Evolutionary conservation across 164 flowering plant species (phyloP).

Genomic region (Warburgia ugandensis): DNA sequence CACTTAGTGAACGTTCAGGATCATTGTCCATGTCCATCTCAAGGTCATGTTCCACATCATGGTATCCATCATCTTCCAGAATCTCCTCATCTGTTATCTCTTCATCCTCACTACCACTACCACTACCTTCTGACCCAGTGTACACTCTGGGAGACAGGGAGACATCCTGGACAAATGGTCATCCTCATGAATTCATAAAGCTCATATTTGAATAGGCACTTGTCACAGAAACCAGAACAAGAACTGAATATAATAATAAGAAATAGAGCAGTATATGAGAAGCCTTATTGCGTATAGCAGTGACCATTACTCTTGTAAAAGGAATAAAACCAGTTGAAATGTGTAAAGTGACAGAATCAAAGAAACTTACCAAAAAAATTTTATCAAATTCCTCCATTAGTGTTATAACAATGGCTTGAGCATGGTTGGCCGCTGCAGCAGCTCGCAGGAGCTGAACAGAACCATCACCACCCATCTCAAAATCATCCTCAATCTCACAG

Average conservation of each 20-base stretch:
- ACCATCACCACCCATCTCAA: slow-evolving; percentile 83
- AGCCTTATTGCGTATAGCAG: not conserved
- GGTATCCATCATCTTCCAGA: slow-evolving; percentile 40
- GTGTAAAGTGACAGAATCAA: not conserved
- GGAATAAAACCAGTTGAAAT: not conserved
- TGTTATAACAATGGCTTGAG: slow-evolving; percentile 87
- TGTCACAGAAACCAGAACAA: not conserved
- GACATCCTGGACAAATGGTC: slow-evolving; percentile 47
- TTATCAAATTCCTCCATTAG: slow-evolving; percentile 76
- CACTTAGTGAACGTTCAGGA: slow-evolving; percentile 37
- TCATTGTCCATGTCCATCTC: slow-evolving; percentile 48
- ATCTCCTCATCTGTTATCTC: slow-evolving; percentile 62
- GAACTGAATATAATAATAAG: not conserved
- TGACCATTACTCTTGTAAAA: not conserved
- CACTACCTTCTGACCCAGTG: slow-evolving; percentile 73
- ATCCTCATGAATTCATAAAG: slow-evolving; percentile 12
- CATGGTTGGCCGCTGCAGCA: slow-evolving; percentile 99
- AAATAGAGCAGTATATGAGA: not conserved
- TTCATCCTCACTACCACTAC: slow-evolving; percentile 64
- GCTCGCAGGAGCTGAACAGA: slow-evolving; percentile 92
- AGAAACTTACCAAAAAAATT: slow-evolving; percentile 67
- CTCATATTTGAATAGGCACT: not conserved
- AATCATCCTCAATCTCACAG: slow-evolving; percentile 68
- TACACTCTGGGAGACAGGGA: slow-evolving; percentile 47
- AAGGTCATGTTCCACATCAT: slow-evolving; percentile 31